Base-by-base conservation (phyloP, 208 protist genomes). In the Trypanosoma conorhini region DNA sequence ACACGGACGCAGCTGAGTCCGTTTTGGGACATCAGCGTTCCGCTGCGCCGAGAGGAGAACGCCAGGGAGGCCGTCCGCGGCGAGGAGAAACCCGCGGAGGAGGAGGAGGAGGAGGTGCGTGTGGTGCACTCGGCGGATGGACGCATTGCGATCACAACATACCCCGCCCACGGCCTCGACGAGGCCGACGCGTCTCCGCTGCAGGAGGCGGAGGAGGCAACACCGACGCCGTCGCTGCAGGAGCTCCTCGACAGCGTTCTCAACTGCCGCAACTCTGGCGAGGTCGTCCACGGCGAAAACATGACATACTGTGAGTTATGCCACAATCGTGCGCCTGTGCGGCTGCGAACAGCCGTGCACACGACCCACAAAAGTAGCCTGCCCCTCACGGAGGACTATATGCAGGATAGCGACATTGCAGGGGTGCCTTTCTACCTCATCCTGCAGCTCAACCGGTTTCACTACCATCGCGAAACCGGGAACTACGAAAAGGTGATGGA, bases 401-500 rank as follows among this genome's bases (percentile, higher is more conserved):
- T 50, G 35, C 24, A 52, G 15, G 60, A 54, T 50, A 22, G 22
- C 2, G 22, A 52, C 15, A 61, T 67, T 56, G 67, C 67, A 33
- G 83, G 76, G 5, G 51, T 85, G 3, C 85, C 84, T 19, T 75
- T 67, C 54, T 91, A 84, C 48, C 63, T 93, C 0, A 81, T 71
- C 0, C 44, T 91, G 2, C 84, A 93, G 67, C 74, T 93, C 0
- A 85, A 93, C 59, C 78, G 87, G 28, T 93, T 93, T 50, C 64
- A 76, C 21, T 93, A 83, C 61, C 66, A 77, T 51, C 77, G 79
- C 12, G 19, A 30, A 3, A 63, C 70, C 12, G 69, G 74, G 19
- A 58, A 70, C 33, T 85, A 79, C 52, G 80, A 67, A 10, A 93
- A 93, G 62, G 46, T 93, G 8, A 67, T 78, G 48, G 75, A 86